Percentiles rank a stretch among this genome's conserved stretches.
These are phyloP conservation scores for Penicillium crystallinum DNA, from an alignment of 495 filamentous ascomycete genomes.

Conservation along the genomic window DNA sequence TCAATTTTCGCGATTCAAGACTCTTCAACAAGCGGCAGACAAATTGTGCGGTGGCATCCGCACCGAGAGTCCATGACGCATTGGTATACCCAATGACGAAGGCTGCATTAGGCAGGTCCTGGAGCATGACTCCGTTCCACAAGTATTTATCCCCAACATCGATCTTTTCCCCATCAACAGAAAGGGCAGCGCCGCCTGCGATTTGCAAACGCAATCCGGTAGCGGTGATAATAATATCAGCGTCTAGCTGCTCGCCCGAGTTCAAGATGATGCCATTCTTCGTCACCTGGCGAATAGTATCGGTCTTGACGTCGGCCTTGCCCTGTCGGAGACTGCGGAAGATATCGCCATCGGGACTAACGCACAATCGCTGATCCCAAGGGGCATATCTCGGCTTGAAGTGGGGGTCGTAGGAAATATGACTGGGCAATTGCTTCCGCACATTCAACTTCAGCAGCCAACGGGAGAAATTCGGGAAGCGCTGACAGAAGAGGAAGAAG, in stretches of 20 bases:
- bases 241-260: conserved; percentile 51
- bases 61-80: conserved; percentile 55
- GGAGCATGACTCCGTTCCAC: conserved; percentile 57
- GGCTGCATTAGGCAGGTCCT: conserved; percentile 53
- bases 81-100: conserved; percentile 56
- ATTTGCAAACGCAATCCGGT: conserved; percentile 62
- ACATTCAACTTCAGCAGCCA: conserved; percentile 41
- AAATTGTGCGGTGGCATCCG: conserved; percentile 48
- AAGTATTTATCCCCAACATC: conserved; percentile 43
- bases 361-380: conserved; percentile 70
- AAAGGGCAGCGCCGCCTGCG: conserved; percentile 43
- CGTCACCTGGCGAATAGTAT: conserved; percentile 60
- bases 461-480: conserved; percentile 49
- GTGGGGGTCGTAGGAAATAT: conserved; percentile 55
- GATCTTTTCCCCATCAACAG: conserved; percentile 51
- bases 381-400: conserved; percentile 69
- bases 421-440: conserved; percentile 46
- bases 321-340: conserved; percentile 54
- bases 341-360: conserved; percentile 69
- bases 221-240: conserved; percentile 71
- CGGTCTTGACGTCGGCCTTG: conserved; percentile 61
- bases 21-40: conserved; percentile 41
- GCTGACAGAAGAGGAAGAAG: conserved; percentile 50
- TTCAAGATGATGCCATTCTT: conserved; percentile 52
- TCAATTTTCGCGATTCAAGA: conserved; percentile 34